These are phyloP conservation scores for Tulasnella sp. DNA, from an alignment of 768 basidiomycete genomes.

Conservation along the genomic window DNA sequence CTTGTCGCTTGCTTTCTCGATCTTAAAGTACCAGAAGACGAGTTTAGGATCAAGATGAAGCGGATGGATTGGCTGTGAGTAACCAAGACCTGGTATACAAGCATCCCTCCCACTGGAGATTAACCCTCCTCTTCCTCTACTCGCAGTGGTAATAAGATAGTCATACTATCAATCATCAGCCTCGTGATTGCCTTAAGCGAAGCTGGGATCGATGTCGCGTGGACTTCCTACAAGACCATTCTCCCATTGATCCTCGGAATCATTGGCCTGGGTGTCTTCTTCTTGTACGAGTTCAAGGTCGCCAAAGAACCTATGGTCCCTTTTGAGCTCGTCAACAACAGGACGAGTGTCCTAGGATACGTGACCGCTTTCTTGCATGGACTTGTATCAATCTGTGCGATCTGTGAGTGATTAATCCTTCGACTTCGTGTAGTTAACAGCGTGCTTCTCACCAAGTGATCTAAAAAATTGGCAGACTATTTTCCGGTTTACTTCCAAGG, in stretches of 20 bases:
- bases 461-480: slow-evolving; percentile 20
- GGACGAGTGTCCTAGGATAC: slow-evolving; percentile 27
- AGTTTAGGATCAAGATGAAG: slow-evolving; percentile 25
- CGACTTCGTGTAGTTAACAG: too few species aligned
- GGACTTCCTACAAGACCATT: slow-evolving; percentile 32
- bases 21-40: slow-evolving; percentile 29
- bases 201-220: slow-evolving; percentile 19
- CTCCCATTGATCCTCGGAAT: slow-evolving; percentile 34
- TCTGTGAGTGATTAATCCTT: slow-evolving; percentile 1
- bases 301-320: slow-evolving; percentile 17
- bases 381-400: neutral
- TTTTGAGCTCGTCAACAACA: slow-evolving; percentile 25
- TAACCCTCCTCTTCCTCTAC: neutral
- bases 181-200: neutral
- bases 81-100: neutral
- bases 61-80: slow-evolving; percentile 30
- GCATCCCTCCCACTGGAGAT: neutral
- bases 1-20: slow-evolving; percentile 27
- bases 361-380: slow-evolving; percentile 21
- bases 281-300: slow-evolving; percentile 5
- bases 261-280: slow-evolving; percentile 20
- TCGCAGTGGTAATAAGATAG: neutral
- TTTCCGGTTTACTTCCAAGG: slow-evolving; percentile 27
- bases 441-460: too few species aligned
- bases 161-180: neutral